phyloP scores from a whole-genome alignment of 2,329 filamentous ascomycete genomes.

The Fusarium nygamai region DNA sequence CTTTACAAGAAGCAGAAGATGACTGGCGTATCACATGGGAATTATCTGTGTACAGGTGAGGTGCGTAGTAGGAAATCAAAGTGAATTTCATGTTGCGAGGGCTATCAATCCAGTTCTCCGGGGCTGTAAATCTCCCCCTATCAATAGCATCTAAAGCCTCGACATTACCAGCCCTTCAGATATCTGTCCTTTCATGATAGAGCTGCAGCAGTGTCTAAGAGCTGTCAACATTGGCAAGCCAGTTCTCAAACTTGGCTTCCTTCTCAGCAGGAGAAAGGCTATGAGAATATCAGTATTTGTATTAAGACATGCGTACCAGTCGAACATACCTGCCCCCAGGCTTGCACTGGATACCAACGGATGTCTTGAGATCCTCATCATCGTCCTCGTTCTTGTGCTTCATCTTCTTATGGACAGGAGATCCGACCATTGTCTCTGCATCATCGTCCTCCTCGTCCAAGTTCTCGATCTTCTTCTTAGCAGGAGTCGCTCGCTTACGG shows the following conservation, averaged over 20 bases:
- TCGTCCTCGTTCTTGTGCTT: conserved; percentile 45
- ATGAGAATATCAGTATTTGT: neutral
- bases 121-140: neutral
- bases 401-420: conserved; percentile 42
- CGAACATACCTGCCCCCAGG: conserved; percentile 34
- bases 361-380: conserved; percentile 23
- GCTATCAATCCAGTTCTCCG: neutral
- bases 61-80: neutral
- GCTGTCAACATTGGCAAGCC: conserved; percentile 1
- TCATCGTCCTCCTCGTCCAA: conserved; percentile 27
- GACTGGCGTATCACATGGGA: neutral
- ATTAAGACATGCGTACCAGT: neutral
- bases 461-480: conserved; percentile 31
- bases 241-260: conserved; percentile 20
- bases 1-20: neutral
- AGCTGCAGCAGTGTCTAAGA: neutral
- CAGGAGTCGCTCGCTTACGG: conserved; percentile 32
- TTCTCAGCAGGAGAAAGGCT: conserved; percentile 25
- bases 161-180: neutral
- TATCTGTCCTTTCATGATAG: neutral
- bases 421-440: conserved; percentile 4
- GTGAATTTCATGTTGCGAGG: neutral
- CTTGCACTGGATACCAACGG: neutral
- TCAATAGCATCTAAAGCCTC: neutral
- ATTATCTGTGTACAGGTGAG: neutral